Evolutionary conservation across 2,329 filamentous ascomycete genomes (phyloP).

Genomic region (Stagonosporopsis rhizophila): DNA sequence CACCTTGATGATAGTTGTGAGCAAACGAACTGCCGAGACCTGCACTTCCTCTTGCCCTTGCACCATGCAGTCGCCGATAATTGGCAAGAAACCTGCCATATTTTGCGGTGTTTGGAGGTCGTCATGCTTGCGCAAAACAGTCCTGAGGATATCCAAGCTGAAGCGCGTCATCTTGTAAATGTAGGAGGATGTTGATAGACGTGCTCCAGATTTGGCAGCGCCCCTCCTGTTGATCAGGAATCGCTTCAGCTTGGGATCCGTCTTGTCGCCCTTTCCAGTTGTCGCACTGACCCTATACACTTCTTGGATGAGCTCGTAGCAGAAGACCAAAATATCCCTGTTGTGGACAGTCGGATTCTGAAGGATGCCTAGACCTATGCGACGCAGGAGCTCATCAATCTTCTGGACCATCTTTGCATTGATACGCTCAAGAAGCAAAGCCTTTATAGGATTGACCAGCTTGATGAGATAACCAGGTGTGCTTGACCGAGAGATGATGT

Average conservation of each 20-base stretch:
- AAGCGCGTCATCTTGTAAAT: conserved; percentile 89
- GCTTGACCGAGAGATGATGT: conserved; percentile 83
- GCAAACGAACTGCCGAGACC: conserved; percentile 82
- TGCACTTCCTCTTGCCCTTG: conserved; percentile 91
- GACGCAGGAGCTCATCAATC: conserved; percentile 84
- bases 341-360: conserved; percentile 81
- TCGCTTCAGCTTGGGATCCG: conserved; percentile 62
- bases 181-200: conserved; percentile 77
- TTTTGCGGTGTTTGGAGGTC: conserved; percentile 80
- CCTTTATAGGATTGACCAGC: conserved; percentile 79
- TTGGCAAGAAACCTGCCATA: conserved; percentile 82
- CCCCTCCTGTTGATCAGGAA: conserved; percentile 82
- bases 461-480: conserved; percentile 76
- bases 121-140: conserved; percentile 85
- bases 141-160: conserved; percentile 83
- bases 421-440: conserved; percentile 82
- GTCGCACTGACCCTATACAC: conserved; percentile 72
- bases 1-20: conserved; percentile 84
- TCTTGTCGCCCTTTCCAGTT: conserved; percentile 40
- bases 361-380: conserved; percentile 82
- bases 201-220: conserved; percentile 74
- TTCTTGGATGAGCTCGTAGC: conserved; percentile 90
- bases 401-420: conserved; percentile 84
- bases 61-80: conserved; percentile 86
- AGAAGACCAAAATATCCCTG: conserved; percentile 88